Base-by-base conservation (phyloP, 129 eudicot genomes). In the Artemisia argyi region DNA sequence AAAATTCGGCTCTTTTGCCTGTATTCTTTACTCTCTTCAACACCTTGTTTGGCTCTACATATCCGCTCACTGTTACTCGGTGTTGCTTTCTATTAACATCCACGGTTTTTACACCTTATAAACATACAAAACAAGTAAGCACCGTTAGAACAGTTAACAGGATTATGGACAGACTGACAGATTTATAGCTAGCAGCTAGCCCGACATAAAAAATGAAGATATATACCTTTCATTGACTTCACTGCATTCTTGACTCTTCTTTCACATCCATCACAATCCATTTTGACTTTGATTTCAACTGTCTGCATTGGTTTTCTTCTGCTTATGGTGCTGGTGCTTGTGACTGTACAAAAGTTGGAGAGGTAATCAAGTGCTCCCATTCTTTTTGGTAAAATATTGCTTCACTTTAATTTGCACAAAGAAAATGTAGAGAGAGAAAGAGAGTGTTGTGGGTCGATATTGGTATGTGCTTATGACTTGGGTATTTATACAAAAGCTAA, bases 241-340 rank as follows among this genome's bases (percentile, higher is more conserved):
- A 89, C 96, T 20, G 96, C 86, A 70, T 89, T 89, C 74, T 85
- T 92, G 24, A 92, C 98, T 76, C 88, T 85, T 83, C 98, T 89
- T 85, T 86, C 98, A 64, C 98, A 92, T 44, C 98, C 98, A 79
- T 92, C 96, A 78, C 98, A 92, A 78, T 92, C 98, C 96, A 92
- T 83, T 80, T 89, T 92, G 58, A 92, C 98, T 82, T 85, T 92
- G 78, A 92, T 89, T 80, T 92, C 98, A 75, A 92, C 98, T 46
- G 96, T 92, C 98, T 92, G 98, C 86, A 89, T 81, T 72, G 98
- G 84, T 72, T 85, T 92, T 81, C 80, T 76, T 78, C 73, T 89
- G 79, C 77, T 20, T 78, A 85, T 89, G 15, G 75, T 87, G 81
- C 88, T 87, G 28, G 87, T 87, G 86, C 90, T 85, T 80, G 87